A percentile compares a stretch with the other conserved stretches of the same genome.
Conservation (phyloP, 305 asterid genomes). For the Solanum hybrid region DNA sequence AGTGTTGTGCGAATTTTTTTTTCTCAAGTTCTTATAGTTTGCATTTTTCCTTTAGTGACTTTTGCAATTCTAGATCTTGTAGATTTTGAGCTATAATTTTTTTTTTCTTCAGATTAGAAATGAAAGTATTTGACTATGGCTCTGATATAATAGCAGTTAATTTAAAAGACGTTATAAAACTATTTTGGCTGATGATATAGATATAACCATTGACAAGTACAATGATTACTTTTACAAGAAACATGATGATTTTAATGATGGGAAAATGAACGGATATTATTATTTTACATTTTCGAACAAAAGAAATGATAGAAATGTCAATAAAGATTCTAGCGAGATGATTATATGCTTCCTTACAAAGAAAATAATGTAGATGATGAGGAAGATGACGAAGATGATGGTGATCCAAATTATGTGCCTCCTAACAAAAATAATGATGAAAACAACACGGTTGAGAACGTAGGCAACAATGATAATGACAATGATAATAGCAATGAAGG, state of each 20-base stretch:
- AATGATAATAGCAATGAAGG: no score
- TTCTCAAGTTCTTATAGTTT: neutral
- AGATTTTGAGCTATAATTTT: neutral
- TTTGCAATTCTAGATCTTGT: neutral
- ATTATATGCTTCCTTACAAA: neutral
- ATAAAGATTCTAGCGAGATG: neutral
- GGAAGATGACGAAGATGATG: neutral
- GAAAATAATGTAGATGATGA: neutral
- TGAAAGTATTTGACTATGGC: neutral
- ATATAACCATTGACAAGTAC: neutral
- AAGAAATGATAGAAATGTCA: neutral
- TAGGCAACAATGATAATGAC: neutral
- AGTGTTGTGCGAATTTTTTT: no score
- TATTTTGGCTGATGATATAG: neutral
- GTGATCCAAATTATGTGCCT: neutral
- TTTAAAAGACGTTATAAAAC: neutral
- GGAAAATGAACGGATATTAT: neutral
- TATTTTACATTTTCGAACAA: no score
- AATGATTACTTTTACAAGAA: neutral
- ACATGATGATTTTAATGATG: neutral
- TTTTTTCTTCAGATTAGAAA: neutral
- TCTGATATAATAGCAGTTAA: neutral
- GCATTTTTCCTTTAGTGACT: neutral
- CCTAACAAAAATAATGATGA: neutral
- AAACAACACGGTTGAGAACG: neutral